Evolutionary conservation across 192 early-diverging fungal genomes (phyloP).

Genomic region (Lunasporangiospora selenospora): DNA sequence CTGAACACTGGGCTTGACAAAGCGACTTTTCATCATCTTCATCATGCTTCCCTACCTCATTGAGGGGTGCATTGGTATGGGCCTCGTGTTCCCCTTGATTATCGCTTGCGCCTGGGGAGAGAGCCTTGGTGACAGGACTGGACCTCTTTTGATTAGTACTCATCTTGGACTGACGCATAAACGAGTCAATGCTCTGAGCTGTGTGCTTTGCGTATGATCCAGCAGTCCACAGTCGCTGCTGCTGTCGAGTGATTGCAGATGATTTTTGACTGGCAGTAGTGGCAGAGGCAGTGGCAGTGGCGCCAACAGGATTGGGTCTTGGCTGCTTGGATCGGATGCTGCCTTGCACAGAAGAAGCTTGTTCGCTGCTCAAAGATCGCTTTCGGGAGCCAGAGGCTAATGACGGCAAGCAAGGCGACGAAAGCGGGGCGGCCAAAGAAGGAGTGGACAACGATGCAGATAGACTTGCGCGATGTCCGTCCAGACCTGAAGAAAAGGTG

Average conservation of each 20-base stretch:
- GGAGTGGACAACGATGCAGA: slow-evolving; percentile 1
- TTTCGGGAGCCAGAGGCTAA: slow-evolving; percentile 13
- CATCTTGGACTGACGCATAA: slow-evolving; percentile 40
- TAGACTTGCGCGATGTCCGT: slow-evolving; percentile 10
- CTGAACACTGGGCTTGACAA: too few species aligned
- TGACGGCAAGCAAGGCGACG: not conserved
- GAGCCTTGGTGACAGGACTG: slow-evolving; percentile 10
- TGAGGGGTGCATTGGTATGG: too few species aligned
- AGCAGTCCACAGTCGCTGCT: slow-evolving; percentile 7
- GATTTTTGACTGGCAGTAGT: not conserved
- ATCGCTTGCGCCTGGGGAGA: too few species aligned
- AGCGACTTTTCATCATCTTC: too few species aligned
- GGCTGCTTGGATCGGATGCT: slow-evolving; percentile 17
- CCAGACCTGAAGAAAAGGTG: slow-evolving; percentile 34
- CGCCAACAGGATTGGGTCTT: slow-evolving; percentile 9
- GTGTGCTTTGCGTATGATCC: slow-evolving; percentile 3
- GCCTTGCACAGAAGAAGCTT: not conserved
- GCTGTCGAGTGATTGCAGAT: slow-evolving; percentile 7
- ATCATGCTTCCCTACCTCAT: too few species aligned
- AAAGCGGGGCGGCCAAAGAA: not conserved
- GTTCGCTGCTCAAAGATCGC: slow-evolving; percentile 1
- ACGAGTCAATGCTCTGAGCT: slow-evolving; percentile 15
- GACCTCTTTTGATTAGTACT: slow-evolving; percentile 44
- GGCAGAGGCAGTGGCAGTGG: too few species aligned
- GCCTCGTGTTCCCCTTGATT: too few species aligned